These are phyloP conservation scores for Parathielavia appendiculata DNA, from an alignment of 495 filamentous ascomycete genomes.

Conservation along the genomic window DNA sequence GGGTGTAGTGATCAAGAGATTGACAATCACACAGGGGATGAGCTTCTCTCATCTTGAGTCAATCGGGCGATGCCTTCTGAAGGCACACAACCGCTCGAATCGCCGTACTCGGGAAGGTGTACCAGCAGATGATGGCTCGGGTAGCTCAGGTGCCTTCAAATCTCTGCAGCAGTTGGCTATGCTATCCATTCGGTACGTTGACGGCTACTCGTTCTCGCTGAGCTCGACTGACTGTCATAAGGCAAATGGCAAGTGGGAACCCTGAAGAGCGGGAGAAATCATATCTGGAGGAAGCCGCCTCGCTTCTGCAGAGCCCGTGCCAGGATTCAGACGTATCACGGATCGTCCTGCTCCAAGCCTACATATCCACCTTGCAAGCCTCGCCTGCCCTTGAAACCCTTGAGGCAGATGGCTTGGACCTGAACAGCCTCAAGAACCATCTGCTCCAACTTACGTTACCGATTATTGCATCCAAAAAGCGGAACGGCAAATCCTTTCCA, in stretches of 20 bases:
- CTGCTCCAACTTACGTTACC: constrained; percentile 16
- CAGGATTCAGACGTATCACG: constrained; percentile 21
- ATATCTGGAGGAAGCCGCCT: constrained; percentile 30
- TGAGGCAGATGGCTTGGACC: constrained; percentile 16
- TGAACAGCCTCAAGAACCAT: constrained; percentile 11
- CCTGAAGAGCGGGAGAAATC: constrained; percentile 33
- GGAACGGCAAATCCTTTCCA: constrained; percentile 15
- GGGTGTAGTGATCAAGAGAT: not conserved
- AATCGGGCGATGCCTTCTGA: constrained; percentile 22
- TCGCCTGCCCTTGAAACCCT: constrained; percentile 17
- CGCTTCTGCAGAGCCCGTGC: constrained; percentile 24
- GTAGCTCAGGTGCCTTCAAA: constrained; percentile 19
- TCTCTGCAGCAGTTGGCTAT: constrained; percentile 30
- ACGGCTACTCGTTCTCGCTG: not conserved
- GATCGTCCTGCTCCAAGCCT: constrained; percentile 22
- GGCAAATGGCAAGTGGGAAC: constrained; percentile 32
- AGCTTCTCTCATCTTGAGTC: constrained; percentile 25
- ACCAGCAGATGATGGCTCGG: constrained; percentile 8
- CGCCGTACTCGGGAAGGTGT: constrained; percentile 13
- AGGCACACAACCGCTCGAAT: constrained; percentile 14
- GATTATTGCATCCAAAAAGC: constrained; percentile 13
- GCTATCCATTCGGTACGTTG: constrained; percentile 30
- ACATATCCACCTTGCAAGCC: constrained; percentile 14
- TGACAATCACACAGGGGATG: constrained; percentile 26
- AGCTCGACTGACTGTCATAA: constrained; percentile 16